phyloP scores from a whole-genome alignment of 352 stramenopile species.

The Globisporangium middletonii region DNA sequence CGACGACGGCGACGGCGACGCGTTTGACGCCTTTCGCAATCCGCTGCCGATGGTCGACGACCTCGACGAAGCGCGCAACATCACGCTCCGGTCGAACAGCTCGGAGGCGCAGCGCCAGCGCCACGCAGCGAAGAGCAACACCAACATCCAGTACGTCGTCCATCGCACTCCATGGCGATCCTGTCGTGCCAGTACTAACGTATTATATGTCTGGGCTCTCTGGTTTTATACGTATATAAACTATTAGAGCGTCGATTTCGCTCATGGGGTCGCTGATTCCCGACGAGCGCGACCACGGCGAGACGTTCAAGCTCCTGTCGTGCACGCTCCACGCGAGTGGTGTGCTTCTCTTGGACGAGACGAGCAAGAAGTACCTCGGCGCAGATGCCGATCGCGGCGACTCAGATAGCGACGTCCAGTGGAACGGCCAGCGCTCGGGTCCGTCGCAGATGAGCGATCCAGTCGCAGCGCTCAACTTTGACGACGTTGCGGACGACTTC shows the following conservation, averaged over 20 bases:
- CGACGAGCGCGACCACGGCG: conserved; percentile 68
- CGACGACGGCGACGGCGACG: conserved; percentile 13
- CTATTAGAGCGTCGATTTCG: conserved; percentile 53
- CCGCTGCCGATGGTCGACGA: conserved; percentile 60
- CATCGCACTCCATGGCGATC: background rate
- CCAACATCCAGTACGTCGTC: conserved; percentile 50
- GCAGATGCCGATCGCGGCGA: conserved; percentile 9
- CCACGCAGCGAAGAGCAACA: conserved; percentile 38
- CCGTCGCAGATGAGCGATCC: conserved; percentile 7
- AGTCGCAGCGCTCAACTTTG: conserved; percentile 33
- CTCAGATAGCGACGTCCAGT: conserved; percentile 15
- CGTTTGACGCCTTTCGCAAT: conserved; percentile 39
- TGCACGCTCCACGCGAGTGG: conserved; percentile 67
- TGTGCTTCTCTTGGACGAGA: conserved; percentile 73
- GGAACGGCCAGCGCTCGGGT: conserved; percentile 8
- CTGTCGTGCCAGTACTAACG: background rate
- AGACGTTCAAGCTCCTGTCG: conserved; percentile 83
- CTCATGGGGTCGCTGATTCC: conserved; percentile 78
- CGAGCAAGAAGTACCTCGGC: conserved; percentile 63
- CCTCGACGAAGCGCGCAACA: conserved; percentile 54
- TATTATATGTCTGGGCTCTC: conserved; percentile 8
- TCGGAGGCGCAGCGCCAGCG: conserved; percentile 11
- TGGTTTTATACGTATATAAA: background rate
- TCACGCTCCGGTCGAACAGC: conserved; percentile 35
- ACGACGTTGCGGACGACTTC: conserved; percentile 22